Percentiles rank a stretch among this genome's conserved stretches.
phyloP scores from a whole-genome alignment of 192 early-diverging fungal genomes.

The Fimicolochytrium jonesii region DNA sequence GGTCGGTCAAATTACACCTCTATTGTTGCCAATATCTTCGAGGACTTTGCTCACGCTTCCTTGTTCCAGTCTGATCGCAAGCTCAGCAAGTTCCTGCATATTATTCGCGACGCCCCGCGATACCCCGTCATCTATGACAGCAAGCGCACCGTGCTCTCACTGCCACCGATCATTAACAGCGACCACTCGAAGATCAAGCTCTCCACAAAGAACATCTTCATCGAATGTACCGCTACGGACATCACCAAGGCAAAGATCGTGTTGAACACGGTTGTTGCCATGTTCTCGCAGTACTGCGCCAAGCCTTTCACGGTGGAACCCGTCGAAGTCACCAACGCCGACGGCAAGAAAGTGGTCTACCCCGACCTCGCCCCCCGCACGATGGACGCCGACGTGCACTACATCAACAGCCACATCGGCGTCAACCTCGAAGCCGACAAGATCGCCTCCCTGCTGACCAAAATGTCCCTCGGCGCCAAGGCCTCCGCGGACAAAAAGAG shows the following conservation, averaged over 20 bases:
- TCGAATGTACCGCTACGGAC: conserved; percentile 97
- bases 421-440: conserved; percentile 60
- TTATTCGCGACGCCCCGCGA: conserved; percentile 84
- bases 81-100: conserved; percentile 83
- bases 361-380: conserved; percentile 70
- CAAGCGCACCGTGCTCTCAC: conserved; percentile 77
- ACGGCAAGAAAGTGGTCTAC: conserved; percentile 62
- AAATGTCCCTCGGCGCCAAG: conserved; percentile 80
- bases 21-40: conserved; percentile 4
- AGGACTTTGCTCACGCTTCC: not conserved
- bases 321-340: conserved; percentile 83
- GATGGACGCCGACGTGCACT: conserved; percentile 70
- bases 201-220: conserved; percentile 92
- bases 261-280: conserved; percentile 89
- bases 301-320: conserved; percentile 93
- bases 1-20: conserved; percentile 22
- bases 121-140: conserved; percentile 91
- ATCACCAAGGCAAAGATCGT: conserved; percentile 90
- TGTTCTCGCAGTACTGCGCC: conserved; percentile 92
- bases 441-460: conserved; percentile 70
- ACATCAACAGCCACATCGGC: conserved; percentile 87
- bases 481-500: conserved; percentile 36
- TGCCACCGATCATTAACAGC: conserved; percentile 99
- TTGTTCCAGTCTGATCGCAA: conserved; percentile 62
- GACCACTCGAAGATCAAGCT: conserved; percentile 96